Base-by-base conservation (phyloP, 306 rosid genomes). In the Trifolium dubium region DNA sequence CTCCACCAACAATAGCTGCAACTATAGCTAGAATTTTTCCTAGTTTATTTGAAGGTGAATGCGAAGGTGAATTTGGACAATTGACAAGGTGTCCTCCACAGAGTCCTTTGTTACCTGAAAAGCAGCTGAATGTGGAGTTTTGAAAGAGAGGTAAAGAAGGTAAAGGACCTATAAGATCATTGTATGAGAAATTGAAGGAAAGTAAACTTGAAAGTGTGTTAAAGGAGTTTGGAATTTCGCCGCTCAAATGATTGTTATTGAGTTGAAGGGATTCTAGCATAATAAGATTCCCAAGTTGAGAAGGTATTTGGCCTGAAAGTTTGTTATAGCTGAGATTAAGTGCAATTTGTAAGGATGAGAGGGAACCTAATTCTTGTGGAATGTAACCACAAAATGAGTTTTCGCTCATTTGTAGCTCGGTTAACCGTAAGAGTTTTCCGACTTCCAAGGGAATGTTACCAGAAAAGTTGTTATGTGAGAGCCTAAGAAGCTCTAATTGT, bases 151-250 rank as follows among this genome's bases (percentile, higher is more conserved):
- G 71, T 50, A 70, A 66, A 29, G 75, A 69, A 72, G 97, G 97
- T 41, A 92, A 75, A 69, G 90, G 77, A n/a, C 97, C 97, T n/a
- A 28, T 37, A 15, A 88, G 87, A 72, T 92, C 74, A 64, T 90
- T 92, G 88, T 81, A 82, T 59, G 96, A 89, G 82, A 92, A 84
- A 83, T 92, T 92, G 79, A 86, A 87, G 8, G 77, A 73, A 12
- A 85, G 61, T 71, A 88, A 87, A 81, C 96, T 85, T n/a, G 86
- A 75, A 58, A 90, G 71, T 63, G 56, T 74, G 29, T 44, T 86
- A 12, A 89, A 89, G 18, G 91, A 67, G 37, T 69, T 46, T 13
- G 92, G 92, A 68, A 89, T 86, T 81, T 73, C 59, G 71, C 94
- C 91, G 9, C 69, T 80, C 81, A 89, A 85, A 80, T 89, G 78